Conservation (phyloP, 768 basidiomycete species). For the Amanita polypyramis region DNA sequence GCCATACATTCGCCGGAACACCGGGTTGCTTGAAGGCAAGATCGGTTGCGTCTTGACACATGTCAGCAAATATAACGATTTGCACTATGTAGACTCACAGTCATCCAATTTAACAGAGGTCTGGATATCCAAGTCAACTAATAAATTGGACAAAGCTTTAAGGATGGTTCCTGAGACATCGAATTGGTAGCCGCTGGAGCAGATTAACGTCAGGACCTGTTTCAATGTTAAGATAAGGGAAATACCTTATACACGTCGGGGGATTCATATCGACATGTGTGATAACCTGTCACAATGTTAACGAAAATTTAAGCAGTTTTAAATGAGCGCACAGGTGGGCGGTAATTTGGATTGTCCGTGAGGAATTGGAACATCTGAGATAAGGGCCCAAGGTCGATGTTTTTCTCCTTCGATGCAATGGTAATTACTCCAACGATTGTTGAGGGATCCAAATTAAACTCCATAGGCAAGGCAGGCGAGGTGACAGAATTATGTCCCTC, state of each 20-base stretch:
- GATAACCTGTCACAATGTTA: constrained; percentile 28
- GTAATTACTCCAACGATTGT: constrained; percentile 48
- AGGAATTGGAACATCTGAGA: constrained; percentile 44
- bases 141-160: constrained; percentile 46
- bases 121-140: constrained; percentile 47
- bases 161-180: constrained; percentile 51
- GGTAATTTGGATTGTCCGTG: constrained; percentile 34
- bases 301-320: not conserved
- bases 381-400: constrained; percentile 53
- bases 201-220: constrained; percentile 5
- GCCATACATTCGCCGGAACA: constrained; percentile 40
- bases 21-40: constrained; percentile 47
- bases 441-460: constrained; percentile 55
- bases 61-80: constrained; percentile 2
- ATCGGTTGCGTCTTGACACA: constrained; percentile 36
- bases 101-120: constrained; percentile 53
- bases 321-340: constrained; percentile 34
- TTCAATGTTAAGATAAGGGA: not conserved
- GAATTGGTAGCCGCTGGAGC: constrained; percentile 51
- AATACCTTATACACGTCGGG: constrained; percentile 50
- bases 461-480: constrained; percentile 45
- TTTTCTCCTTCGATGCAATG: constrained; percentile 38
- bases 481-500: constrained; percentile 47
- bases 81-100: constrained; percentile 29
- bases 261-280: constrained; percentile 40